These are phyloP conservation scores for Nemania sp. DNA, from an alignment of 2,329 filamentous ascomycete species.

Conservation along the genomic window DNA sequence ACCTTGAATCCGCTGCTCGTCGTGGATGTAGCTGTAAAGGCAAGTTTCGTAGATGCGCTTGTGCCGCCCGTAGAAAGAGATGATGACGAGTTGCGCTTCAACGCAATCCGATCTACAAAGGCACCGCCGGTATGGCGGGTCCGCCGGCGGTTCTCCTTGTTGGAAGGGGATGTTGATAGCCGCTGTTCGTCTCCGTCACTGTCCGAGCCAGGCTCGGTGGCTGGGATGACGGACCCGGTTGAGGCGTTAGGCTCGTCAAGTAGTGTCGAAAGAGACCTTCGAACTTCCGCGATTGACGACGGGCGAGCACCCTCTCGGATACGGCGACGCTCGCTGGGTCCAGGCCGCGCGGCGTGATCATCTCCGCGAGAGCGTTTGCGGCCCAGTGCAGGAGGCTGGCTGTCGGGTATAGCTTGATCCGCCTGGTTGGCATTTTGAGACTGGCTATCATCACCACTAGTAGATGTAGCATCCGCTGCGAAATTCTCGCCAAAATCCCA, in stretches of 20 bases:
- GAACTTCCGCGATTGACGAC: slow-evolving; percentile 75
- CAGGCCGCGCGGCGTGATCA: slow-evolving; percentile 49
- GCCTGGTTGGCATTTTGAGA: slow-evolving; percentile 38
- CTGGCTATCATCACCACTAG: slow-evolving; percentile 44
- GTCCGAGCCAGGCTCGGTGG: slow-evolving; percentile 54
- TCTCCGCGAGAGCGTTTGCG: slow-evolving; percentile 39
- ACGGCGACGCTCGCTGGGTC: slow-evolving; percentile 65
- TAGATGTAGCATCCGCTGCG: slow-evolving; percentile 47
- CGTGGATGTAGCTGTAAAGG: slow-evolving; percentile 55
- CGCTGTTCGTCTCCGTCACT: slow-evolving; percentile 51
- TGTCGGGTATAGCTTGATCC: slow-evolving; percentile 51
- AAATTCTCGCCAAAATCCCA: slow-evolving; percentile 70
- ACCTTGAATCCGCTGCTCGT: slow-evolving; percentile 61
- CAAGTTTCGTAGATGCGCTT: slow-evolving; percentile 47
- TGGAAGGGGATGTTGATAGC: slow-evolving; percentile 33
- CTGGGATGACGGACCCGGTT: slow-evolving; percentile 50
- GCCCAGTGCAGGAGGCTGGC: slow-evolving; percentile 51
- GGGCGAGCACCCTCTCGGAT: slow-evolving; percentile 68
- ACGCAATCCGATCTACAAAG: slow-evolving; percentile 73
- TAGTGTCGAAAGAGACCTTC: slow-evolving; percentile 80
- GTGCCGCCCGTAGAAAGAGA: slow-evolving; percentile 28
- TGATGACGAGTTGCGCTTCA: slow-evolving; percentile 57
- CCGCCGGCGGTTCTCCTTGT: slow-evolving; percentile 55
- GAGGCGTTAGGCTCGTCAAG: slow-evolving; percentile 68
- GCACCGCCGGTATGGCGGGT: slow-evolving; percentile 39